A percentile compares a stretch with the other conserved stretches of the same genome.
Evolutionary conservation across 2,329 filamentous ascomycete genomes (phyloP).

Genomic region (Magnaporthales sp.): DNA sequence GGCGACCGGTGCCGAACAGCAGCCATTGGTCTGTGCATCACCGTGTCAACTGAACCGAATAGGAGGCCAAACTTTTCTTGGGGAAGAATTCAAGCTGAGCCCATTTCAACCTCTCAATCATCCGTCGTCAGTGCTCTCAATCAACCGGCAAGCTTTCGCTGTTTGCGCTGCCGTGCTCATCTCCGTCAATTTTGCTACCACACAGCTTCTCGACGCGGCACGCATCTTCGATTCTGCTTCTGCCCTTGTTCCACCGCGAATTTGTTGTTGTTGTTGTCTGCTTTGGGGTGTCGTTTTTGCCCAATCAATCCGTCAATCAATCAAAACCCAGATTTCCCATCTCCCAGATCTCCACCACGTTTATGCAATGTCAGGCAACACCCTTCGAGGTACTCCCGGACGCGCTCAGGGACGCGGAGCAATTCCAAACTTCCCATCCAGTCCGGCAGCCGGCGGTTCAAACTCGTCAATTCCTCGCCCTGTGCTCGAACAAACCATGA

Average conservation of each 20-base stretch:
- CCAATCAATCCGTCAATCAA: neutral
- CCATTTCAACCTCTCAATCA: neutral
- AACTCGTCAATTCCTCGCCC: slow-evolving; percentile 64
- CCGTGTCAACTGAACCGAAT: slow-evolving; percentile 13
- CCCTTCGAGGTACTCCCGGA: slow-evolving; percentile 62
- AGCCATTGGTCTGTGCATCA: slow-evolving; percentile 14
- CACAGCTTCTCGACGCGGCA: neutral
- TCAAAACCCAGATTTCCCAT: neutral
- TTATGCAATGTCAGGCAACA: slow-evolving; percentile 47
- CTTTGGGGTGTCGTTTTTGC: neutral
- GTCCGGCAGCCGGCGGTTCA: slow-evolving; percentile 32
- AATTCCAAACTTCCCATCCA: slow-evolving; percentile 49
- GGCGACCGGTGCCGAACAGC: neutral
- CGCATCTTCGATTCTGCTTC: slow-evolving; percentile 1
- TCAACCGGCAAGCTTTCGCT: neutral
- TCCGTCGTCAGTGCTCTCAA: neutral
- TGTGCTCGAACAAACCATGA: slow-evolving; percentile 48
- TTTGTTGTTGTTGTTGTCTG: neutral
- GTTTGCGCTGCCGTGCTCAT: neutral
- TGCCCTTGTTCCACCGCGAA: neutral
- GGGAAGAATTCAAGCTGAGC: neutral
- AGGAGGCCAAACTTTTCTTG: slow-evolving; percentile 1
- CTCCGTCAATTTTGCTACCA: neutral
- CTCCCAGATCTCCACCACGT: slow-evolving; percentile 10
- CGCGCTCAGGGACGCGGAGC: slow-evolving; percentile 49